Evolutionary conservation across 1,284 basidiomycete genomes (phyloP).

Genomic region (Sphagnurus paluster): DNA sequence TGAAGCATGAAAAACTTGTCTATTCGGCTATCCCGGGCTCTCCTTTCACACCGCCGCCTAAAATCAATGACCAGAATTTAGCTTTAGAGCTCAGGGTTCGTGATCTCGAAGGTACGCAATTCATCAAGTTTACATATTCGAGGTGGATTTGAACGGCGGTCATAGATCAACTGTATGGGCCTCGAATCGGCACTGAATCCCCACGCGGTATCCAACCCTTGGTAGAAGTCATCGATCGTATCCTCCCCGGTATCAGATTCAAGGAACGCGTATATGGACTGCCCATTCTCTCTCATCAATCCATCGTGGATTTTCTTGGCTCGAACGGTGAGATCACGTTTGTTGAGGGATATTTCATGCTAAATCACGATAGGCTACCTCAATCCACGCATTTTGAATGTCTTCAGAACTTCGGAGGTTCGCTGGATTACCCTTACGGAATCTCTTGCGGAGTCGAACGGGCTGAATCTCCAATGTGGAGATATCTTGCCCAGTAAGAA

Average conservation of each 20-base stretch:
- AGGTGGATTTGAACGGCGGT: slow-evolving; percentile 9
- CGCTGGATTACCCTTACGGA: slow-evolving; percentile 39
- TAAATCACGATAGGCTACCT: slow-evolving; percentile 37
- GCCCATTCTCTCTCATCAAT: slow-evolving; percentile 38
- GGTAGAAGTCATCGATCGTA: slow-evolving; percentile 35
- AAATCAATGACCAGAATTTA: slow-evolving; percentile 8
- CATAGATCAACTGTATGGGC: slow-evolving; percentile 43
- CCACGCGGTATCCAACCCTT: slow-evolving; percentile 36
- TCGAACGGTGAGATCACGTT: slow-evolving; percentile 34
- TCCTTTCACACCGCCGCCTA: neutral
- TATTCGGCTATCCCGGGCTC: slow-evolving; percentile 26
- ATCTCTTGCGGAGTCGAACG: slow-evolving; percentile 47
- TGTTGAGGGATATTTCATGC: neutral
- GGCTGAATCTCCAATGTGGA: slow-evolving; percentile 46
- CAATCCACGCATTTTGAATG: slow-evolving; percentile 35
- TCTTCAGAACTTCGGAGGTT: slow-evolving; percentile 41
- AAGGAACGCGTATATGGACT: slow-evolving; percentile 38
- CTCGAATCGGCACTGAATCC: slow-evolving; percentile 42
- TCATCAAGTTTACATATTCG: neutral
- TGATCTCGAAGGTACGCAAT: slow-evolving; percentile 28
- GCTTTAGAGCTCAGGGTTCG: slow-evolving; percentile 23
- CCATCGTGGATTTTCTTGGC: slow-evolving; percentile 43
- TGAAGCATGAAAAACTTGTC: slow-evolving; percentile 37
- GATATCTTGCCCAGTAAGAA: slow-evolving; percentile 45
- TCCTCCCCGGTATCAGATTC: slow-evolving; percentile 49